These are phyloP conservation scores for Thelonectria rubi DNA, from an alignment of 2,329 filamentous ascomycete species.

Conservation along the genomic window DNA sequence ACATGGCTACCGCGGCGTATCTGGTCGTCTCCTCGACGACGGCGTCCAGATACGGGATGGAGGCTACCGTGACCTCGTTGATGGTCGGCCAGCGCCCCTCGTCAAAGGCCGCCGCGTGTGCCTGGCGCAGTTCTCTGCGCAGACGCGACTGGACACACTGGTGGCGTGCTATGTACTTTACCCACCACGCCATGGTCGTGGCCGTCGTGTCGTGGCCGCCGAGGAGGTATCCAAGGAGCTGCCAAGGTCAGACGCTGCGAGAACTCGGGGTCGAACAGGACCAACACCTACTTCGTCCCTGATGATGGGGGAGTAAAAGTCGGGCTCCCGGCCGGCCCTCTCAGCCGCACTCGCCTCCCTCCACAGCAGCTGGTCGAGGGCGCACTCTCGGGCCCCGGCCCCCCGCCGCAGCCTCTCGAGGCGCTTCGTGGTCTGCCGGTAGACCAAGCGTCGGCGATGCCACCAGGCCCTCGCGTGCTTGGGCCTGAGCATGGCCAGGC, in stretches of 20 bases:
- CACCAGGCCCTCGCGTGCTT: slow-evolving; percentile 40
- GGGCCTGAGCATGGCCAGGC: slow-evolving; percentile 37
- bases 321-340: slow-evolving; percentile 42
- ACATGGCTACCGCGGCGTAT: slow-evolving; percentile 41
- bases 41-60: slow-evolving; percentile 50
- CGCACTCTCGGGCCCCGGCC: slow-evolving; percentile 31
- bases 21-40: slow-evolving; percentile 50
- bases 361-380: slow-evolving; percentile 47
- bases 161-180: slow-evolving; percentile 41
- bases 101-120: slow-evolving; percentile 31
- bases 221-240: slow-evolving; percentile 44
- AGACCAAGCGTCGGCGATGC: slow-evolving; percentile 34
- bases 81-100: slow-evolving; percentile 42
- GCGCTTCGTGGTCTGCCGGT: slow-evolving; percentile 34
- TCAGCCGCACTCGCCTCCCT: slow-evolving; percentile 46
- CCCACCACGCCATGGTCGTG: slow-evolving; percentile 43
- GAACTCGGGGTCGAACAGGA: background rate
- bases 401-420: slow-evolving; percentile 28
- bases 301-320: slow-evolving; percentile 47
- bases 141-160: slow-evolving; percentile 40
- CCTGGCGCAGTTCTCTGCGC: slow-evolving; percentile 36
- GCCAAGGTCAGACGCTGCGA: background rate
- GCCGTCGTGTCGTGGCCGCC: slow-evolving; percentile 45
- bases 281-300: slow-evolving; percentile 46
- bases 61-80: slow-evolving; percentile 41